Conservation (phyloP, 352 stramenopile genomes). For the Phytophthora sansomeana region DNA sequence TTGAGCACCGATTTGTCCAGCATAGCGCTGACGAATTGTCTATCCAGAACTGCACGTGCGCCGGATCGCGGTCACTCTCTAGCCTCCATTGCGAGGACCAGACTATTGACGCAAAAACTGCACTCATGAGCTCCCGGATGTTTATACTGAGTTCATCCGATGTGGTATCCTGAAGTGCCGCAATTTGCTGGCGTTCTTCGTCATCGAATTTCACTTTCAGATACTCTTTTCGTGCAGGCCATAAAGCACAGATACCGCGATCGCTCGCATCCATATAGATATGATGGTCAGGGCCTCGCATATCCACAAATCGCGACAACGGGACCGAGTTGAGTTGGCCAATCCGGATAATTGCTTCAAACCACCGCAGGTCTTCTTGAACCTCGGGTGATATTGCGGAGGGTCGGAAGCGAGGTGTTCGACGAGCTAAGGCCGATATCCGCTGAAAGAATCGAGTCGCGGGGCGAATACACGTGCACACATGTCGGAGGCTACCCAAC, state of each 20-base stretch:
- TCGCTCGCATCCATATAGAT: constrained; percentile 17
- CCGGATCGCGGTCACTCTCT: background rate
- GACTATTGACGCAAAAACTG: constrained; percentile 4
- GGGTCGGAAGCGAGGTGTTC: background rate
- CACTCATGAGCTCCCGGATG: constrained; percentile 15
- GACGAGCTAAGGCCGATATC: background rate
- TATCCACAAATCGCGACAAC: background rate
- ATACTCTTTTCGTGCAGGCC: background rate
- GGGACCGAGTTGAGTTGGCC: background rate
- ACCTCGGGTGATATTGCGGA: background rate
- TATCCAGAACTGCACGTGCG: constrained; percentile 18
- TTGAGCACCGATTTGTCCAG: constrained; percentile 15
- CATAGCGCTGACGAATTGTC: constrained; percentile 12
- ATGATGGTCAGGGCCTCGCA: background rate
- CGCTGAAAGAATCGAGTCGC: background rate
- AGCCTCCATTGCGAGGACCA: constrained; percentile 6
- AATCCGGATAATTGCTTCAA: background rate
- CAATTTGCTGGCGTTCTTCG: constrained; percentile 1
- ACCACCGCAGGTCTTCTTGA: background rate
- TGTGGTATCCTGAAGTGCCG: background rate
- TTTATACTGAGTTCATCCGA: constrained; percentile 5
- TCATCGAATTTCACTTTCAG: constrained; percentile 17
- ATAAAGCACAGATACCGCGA: constrained; percentile 4
- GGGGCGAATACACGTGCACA: background rate
- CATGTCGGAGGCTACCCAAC: background rate